phyloP scores from a whole-genome alignment of 2,329 filamentous ascomycete genomes.

The Sarocladiaceae sp. region DNA sequence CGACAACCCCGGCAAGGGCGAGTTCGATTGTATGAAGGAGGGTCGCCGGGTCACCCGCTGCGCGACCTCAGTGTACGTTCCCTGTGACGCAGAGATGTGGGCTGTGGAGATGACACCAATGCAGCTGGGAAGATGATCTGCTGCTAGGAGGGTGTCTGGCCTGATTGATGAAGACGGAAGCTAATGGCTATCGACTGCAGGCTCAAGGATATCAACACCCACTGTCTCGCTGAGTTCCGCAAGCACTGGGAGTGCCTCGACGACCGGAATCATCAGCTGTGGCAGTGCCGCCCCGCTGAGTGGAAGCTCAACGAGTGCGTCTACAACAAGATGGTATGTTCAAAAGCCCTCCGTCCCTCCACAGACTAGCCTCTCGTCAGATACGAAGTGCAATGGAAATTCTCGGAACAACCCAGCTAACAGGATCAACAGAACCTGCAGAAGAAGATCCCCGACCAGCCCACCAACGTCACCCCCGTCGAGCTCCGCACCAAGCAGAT shows the following conservation, averaged over 20 bases:
- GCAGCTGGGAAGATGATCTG: not conserved
- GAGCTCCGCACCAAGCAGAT: slow-evolving; percentile 63
- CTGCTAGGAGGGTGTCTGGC: not conserved
- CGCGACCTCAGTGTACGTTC: slow-evolving; percentile 85
- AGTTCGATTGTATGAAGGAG: slow-evolving; percentile 93
- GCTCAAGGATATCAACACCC: slow-evolving; percentile 90
- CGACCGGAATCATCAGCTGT: slow-evolving; percentile 95
- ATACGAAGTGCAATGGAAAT: not conserved
- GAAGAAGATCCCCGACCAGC: slow-evolving; percentile 72
- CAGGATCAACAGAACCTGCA: slow-evolving; percentile 72
- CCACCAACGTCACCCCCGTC: slow-evolving; percentile 62
- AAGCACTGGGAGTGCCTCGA: slow-evolving; percentile 94
- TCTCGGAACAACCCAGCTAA: not conserved
- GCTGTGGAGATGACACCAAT: not conserved
- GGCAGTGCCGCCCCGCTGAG: slow-evolving; percentile 86
- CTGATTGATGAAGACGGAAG: not conserved
- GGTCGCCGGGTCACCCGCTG: slow-evolving; percentile 94
- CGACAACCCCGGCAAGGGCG: slow-evolving; percentile 82
- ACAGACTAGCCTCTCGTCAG: not conserved
- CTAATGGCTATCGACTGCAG: slow-evolving; percentile 37
- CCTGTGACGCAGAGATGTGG: not conserved
- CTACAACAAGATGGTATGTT: slow-evolving; percentile 84
- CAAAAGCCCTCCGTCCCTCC: not conserved
- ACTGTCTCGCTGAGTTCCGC: slow-evolving; percentile 86
- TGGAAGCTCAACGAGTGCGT: slow-evolving; percentile 92